phyloP scores from a whole-genome alignment of 2,329 filamentous ascomycete species.

The Alternaria gansuensis region DNA sequence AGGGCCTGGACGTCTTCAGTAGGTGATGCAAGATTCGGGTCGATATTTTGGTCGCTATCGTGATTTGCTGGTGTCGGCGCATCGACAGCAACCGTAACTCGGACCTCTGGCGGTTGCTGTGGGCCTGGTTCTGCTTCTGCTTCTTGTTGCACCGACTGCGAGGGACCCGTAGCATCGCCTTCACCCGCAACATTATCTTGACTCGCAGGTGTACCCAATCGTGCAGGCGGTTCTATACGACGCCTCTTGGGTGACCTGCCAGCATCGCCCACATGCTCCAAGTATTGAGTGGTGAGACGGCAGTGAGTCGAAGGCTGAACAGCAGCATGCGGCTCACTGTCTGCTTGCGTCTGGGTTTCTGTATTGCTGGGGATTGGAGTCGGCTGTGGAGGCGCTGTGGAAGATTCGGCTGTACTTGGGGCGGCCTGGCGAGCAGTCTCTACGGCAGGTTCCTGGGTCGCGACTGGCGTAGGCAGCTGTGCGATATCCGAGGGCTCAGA shows the following conservation, averaged over 20 bases:
- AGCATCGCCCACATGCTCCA: slow-evolving; percentile 22
- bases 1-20: slow-evolving; percentile 11
- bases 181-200: background rate
- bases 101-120: background rate
- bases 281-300: slow-evolving; percentile 13
- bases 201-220: background rate
- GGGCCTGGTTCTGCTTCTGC: background rate
- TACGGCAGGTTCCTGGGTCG: slow-evolving; percentile 34
- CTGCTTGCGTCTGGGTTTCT: slow-evolving; percentile 4
- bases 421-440: slow-evolving; percentile 19
- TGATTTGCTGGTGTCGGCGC: slow-evolving; percentile 1
- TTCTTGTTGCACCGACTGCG: background rate
- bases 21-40: slow-evolving; percentile 4
- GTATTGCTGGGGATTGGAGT: background rate
- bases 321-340: background rate
- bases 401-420: slow-evolving; percentile 3
- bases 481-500: slow-evolving; percentile 22
- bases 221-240: slow-evolving; percentile 26
- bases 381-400: background rate
- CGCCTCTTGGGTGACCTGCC: slow-evolving; percentile 36
- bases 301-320: background rate
- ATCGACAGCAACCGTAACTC: background rate
- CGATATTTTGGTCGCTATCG: background rate
- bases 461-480: slow-evolving; percentile 37
- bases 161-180: background rate